Conservation (phyloP, 1,284 basidiomycete species). For the Ganoderma sp. region DNA sequence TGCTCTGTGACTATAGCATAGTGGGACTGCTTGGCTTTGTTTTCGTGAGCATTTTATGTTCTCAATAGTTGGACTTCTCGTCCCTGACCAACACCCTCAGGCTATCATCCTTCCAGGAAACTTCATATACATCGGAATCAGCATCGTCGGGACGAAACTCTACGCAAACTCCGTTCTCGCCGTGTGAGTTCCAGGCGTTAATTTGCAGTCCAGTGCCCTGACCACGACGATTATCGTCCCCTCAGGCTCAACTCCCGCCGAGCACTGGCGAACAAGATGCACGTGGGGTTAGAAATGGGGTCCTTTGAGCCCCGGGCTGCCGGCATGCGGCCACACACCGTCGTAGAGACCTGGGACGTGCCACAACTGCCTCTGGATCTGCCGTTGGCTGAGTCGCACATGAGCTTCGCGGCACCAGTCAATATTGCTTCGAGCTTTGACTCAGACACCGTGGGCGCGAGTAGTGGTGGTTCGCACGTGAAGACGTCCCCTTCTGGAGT, state of each 20-base stretch:
- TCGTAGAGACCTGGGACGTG: neutral
- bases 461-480: no score
- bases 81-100: neutral
- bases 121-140: constrained; percentile 7
- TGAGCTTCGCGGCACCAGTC: neutral
- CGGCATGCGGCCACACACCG: neutral
- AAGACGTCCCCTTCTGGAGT: neutral
- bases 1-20: neutral
- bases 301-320: neutral
- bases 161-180: neutral
- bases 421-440: neutral
- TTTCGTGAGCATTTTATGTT: neutral
- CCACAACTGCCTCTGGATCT: neutral
- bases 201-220: neutral
- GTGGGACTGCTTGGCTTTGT: neutral
- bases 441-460: neutral
- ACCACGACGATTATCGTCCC: neutral
- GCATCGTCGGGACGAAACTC: neutral
- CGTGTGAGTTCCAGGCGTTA: neutral
- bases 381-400: neutral
- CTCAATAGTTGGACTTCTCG: neutral
- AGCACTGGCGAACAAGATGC: neutral
- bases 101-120: constrained; percentile 2
- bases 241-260: neutral
- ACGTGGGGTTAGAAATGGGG: neutral